Evolutionary conservation across 2,329 filamentous ascomycete species (phyloP), one percentile per base, ranked within the genome.

Genomic region (Trichophyton simii): DNA sequence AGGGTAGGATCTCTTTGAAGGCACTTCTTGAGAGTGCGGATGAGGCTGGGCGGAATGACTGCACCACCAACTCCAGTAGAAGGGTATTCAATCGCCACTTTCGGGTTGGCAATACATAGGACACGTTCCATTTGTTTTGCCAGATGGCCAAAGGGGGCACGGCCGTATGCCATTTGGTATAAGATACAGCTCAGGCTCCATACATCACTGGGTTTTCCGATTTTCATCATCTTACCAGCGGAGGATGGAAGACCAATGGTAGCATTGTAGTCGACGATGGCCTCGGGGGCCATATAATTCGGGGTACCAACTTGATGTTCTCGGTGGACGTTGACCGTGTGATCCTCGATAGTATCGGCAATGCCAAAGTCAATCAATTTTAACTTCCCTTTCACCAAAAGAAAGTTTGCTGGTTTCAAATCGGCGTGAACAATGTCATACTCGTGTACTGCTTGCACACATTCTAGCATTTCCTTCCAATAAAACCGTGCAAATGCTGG

Each of bases 391-490:
- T 91, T 85, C 18, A 96, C 91, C 20, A 97, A 81, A 25, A 99
- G 87, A 72, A 99, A 99, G 72, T 99, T 99, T 68, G 91, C 91
- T 0, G 94, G 94, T 74, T 99, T 99, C 42, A 99, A 80, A 71
- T 99, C 94, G 0, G 91, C 96, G 75, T 99, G 94, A 2, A 99
- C 94, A 65, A 99, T 91, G 70, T 96, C 91, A 72, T 87, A 82
- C 11, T 87, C 83, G 71, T 99, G 94, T 0, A 99, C 91, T 0
- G 92, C 84, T 67, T 89, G 84, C 4, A 99, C 84, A 71, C 94
- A 97, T 73, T 96, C 91, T 18, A 99, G 85, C 94, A 99, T 99
- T 76, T 99, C 94, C 73, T 95, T 94, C 94, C 94, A 99, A 79
- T 96, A 96, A 75, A 89, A 95, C n/a, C 94, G 87, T 11, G 94